These are phyloP conservation scores for Nakazawaea holstii DNA, from an alignment of 805 yeast genomes.

Conservation along the genomic window DNA sequence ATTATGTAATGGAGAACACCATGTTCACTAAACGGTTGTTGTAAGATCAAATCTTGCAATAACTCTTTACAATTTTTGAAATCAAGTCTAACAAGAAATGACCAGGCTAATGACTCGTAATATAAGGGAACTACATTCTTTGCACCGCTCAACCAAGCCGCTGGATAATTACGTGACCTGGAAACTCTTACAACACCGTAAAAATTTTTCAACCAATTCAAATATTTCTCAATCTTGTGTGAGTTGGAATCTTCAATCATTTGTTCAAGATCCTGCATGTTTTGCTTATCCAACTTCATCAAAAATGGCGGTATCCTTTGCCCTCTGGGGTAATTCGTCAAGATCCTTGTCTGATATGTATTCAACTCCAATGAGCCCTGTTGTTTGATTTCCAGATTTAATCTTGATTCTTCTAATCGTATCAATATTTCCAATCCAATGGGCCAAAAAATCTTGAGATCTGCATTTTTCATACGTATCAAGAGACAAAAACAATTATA, in stretches of 20 bases:
- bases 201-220: slow-evolving; percentile 29
- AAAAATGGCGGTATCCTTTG: not conserved
- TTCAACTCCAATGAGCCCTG: not conserved
- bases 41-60: slow-evolving; percentile 31
- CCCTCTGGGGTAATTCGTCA: slow-evolving; percentile 3
- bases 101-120: slow-evolving; percentile 36
- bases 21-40: slow-evolving; percentile 37
- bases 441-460: slow-evolving; percentile 58
- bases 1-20: slow-evolving; percentile 34
- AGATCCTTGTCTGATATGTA: slow-evolving; percentile 3
- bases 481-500: slow-evolving; percentile 46
- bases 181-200: slow-evolving; percentile 14
- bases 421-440: slow-evolving; percentile 52
- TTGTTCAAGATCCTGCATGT: not conserved
- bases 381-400: not conserved
- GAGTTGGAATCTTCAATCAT: slow-evolving; percentile 1
- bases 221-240: slow-evolving; percentile 26
- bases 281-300: not conserved
- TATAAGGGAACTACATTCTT: slow-evolving; percentile 35
- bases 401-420: slow-evolving; percentile 16
- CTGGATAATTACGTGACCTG: slow-evolving; percentile 21
- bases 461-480: slow-evolving; percentile 42
- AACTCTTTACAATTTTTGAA: slow-evolving; percentile 28
- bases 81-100: slow-evolving; percentile 29
- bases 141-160: slow-evolving; percentile 35